These are phyloP conservation scores for Myxozyma vanderwaltii DNA, from an alignment of 805 yeast species.

Conservation along the genomic window DNA sequence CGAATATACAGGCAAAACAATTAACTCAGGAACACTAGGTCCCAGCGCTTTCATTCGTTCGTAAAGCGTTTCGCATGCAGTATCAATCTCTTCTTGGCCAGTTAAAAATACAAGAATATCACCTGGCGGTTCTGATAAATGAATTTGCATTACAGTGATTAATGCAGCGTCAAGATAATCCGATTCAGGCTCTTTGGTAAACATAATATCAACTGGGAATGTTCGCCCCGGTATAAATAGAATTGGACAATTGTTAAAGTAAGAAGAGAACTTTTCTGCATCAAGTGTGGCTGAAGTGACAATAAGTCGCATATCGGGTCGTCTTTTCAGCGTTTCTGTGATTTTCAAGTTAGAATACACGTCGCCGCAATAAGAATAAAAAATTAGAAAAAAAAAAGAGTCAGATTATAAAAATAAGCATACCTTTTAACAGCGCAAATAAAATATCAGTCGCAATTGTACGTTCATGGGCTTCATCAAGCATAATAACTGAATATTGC, in stretches of 20 bases:
- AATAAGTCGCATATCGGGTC: slow-evolving; percentile 72
- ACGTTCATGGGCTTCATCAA: slow-evolving; percentile 97
- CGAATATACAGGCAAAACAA: slow-evolving; percentile 87
- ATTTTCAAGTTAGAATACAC: neutral
- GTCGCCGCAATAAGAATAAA: neutral
- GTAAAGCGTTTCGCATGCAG: slow-evolving; percentile 69
- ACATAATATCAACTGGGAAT: slow-evolving; percentile 86
- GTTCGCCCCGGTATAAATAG: slow-evolving; percentile 89
- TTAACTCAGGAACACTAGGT: slow-evolving; percentile 56
- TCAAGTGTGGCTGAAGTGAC: slow-evolving; percentile 95
- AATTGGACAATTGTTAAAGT: slow-evolving; percentile 81
- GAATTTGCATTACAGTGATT: slow-evolving; percentile 85
- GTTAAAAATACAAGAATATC: slow-evolving; percentile 90
- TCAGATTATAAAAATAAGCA: no score
- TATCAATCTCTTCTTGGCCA: slow-evolving; percentile 95
- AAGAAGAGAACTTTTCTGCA: slow-evolving; percentile 80
- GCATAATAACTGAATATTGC: slow-evolving; percentile 77
- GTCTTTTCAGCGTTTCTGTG: slow-evolving; percentile 51
- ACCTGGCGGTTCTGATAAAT: slow-evolving; percentile 66
- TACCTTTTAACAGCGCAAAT: slow-evolving; percentile 72
- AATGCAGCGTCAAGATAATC: slow-evolving; percentile 89
- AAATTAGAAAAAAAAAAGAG: no score
- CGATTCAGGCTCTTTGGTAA: slow-evolving; percentile 84
- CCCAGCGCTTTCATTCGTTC: slow-evolving; percentile 71
- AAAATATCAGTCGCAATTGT: slow-evolving; percentile 88